phyloP scores from a whole-genome alignment of 208 protist genomes.

The Crithidia sp. region DNA sequence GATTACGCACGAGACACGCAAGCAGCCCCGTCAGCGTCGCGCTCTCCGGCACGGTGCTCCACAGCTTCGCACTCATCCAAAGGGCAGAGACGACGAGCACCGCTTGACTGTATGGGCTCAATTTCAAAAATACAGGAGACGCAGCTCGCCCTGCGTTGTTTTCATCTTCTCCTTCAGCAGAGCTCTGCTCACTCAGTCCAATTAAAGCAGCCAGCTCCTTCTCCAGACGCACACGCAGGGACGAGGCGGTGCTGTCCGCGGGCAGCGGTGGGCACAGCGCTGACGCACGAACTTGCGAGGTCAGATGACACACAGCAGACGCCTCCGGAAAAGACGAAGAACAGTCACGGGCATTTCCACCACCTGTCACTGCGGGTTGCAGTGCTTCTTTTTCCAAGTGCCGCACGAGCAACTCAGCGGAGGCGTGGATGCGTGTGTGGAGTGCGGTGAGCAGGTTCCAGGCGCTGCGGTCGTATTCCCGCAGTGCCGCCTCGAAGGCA shows the following conservation, averaged over 20 bases:
- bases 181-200: background rate
- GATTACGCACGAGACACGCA: background rate
- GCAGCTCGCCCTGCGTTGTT: background rate
- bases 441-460: no score
- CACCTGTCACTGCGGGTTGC: no score
- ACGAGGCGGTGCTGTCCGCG: background rate
- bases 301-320: no score
- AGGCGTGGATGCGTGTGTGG: no score
- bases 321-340: no score
- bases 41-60: conserved; percentile 11
- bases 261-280: background rate
- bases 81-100: conserved; percentile 21
- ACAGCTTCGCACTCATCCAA: conserved; percentile 32
- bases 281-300: background rate
- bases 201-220: background rate
- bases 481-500: no score
- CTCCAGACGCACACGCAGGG: background rate
- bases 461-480: no score
- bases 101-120: conserved; percentile 2
- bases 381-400: no score
- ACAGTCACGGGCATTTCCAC: no score
- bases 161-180: no score
- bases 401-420: no score
- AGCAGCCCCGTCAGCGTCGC: conserved; percentile 2
- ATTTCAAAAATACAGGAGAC: background rate